phyloP scores from a whole-genome alignment of 164 flowering plant genomes.

The Stephania cephalantha region DNA sequence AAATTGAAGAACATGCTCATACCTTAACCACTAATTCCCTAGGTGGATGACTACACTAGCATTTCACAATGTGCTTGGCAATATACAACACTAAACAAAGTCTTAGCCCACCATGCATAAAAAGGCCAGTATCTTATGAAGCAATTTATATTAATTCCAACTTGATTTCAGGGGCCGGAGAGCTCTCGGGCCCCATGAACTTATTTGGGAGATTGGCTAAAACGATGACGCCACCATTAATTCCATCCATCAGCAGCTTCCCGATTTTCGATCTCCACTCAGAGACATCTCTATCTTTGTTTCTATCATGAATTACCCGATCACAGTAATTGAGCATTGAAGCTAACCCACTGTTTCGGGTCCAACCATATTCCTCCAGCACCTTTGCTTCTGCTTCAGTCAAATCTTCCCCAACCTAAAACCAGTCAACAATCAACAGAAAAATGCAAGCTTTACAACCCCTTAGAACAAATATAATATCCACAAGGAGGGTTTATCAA shows the following conservation, averaged over 20 bases:
- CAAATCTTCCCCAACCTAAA: conserved; percentile 85
- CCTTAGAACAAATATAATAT: neutral
- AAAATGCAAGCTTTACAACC: neutral
- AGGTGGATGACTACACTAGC: neutral
- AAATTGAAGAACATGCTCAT: neutral
- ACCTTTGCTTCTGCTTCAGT: conserved; percentile 77
- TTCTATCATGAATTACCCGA: conserved; percentile 76
- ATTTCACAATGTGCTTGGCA: neutral
- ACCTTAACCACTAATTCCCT: neutral
- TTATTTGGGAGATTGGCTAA: conserved; percentile 28
- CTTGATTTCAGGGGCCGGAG: conserved; percentile 27
- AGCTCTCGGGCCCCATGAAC: conserved; percentile 20
- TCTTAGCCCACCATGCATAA: neutral
- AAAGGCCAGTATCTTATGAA: neutral
- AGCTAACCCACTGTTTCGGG: conserved; percentile 65
- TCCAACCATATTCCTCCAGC: conserved; percentile 77
- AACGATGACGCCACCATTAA: conserved; percentile 54
- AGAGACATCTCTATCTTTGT: conserved; percentile 43
- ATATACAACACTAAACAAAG: too few species aligned
- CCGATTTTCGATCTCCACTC: conserved; percentile 89
- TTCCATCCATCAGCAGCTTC: conserved; percentile 64
- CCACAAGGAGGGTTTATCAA: too few species aligned
- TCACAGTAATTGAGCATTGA: conserved; percentile 89
- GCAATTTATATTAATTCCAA: conserved; percentile 24
- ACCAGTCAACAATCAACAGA: conserved; percentile 4